Percentiles rank a stretch among this genome's conserved stretches.
Conservation (phyloP, 2,329 filamentous ascomycete species). For the Ceratocystis cubensis region DNA sequence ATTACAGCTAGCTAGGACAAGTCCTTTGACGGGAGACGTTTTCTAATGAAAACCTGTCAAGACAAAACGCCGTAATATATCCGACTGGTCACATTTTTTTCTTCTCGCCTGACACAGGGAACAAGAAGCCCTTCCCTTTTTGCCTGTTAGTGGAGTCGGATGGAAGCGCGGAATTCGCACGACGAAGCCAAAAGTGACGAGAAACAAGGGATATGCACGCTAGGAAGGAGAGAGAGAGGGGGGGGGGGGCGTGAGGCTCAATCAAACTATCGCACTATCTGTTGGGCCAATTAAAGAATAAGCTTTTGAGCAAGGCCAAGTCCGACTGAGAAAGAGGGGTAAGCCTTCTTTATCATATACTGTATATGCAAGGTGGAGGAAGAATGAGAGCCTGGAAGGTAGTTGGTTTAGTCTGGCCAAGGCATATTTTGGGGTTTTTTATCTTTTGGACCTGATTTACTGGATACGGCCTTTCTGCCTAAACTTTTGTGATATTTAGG, state of each 20-base stretch:
- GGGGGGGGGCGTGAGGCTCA: background rate
- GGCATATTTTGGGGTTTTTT: background rate
- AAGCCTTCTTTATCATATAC: background rate
- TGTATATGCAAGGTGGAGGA: background rate
- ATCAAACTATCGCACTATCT: background rate
- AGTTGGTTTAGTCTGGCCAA: background rate
- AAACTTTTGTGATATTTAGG: background rate
- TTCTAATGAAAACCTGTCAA: background rate
- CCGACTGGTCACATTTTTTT: background rate
- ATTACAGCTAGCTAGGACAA: no score
- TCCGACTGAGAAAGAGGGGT: slow-evolving; percentile 6
- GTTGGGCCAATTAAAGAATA: background rate
- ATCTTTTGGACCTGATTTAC: background rate
- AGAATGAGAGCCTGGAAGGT: background rate
- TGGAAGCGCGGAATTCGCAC: slow-evolving; percentile 2
- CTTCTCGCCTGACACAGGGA: background rate
- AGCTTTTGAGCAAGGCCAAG: background rate
- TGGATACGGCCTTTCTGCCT: background rate
- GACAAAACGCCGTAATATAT: background rate
- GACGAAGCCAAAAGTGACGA: background rate
- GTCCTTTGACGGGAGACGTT: background rate
- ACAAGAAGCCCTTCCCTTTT: background rate
- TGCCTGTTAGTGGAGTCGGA: slow-evolving; percentile 5
- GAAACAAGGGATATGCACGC: slow-evolving; percentile 1
- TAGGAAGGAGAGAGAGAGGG: background rate